Base-by-base conservation (phyloP, 345 rosid genomes). In the Carallia pectinifolia region DNA sequence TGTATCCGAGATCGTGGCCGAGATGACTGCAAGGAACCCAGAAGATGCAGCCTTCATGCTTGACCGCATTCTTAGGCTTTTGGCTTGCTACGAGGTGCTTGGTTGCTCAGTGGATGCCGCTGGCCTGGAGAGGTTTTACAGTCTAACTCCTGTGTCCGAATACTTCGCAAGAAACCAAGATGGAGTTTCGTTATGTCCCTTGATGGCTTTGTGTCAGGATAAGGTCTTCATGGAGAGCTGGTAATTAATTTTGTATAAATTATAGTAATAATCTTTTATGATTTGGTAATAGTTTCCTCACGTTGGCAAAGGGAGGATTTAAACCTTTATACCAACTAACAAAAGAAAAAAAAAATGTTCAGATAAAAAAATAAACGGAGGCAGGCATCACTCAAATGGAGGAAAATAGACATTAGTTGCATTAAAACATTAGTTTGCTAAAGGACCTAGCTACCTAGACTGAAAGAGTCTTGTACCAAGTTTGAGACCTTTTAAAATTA, bases 41-140 rank as follows among this genome's bases (percentile, higher is more conserved):
- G 58, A 76, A 0, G 58, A 78, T 9, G 56, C 80, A 40, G 61
- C 53, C 34, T 18, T 27, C n/a, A 15, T 71, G 66, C 76, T 81
- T 33, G 85, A 80, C 55, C 63, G 79, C 2, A 71, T 84, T 62
- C 85, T 84, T 17, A 72, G 68, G 56, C 88, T 81, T 44, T 83
- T 81, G 5, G 76, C 85, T 4, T 66, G 77, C 67, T 76, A 79
- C 74, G 77, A 82, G 27, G 56, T 80, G 47, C 81, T 83, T 36
- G 48, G 76, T 18, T 75, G 60, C 72, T 72, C 68, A 30, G 53
- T 27, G n/a, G 63, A 7, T 33, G 34, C 34, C 4, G 34, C 34
- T 4, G 48, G 13, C 72, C 59, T 52, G 60, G 31, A 29, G 40
- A 58, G 31, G 53, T 7, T 27, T 60, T 77, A 75, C 60, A 79